A percentile compares a stretch with the other conserved stretches of the same genome.
Evolutionary conservation across 768 basidiomycete genomes (phyloP).

Genomic region (Candolleomyces eurysporus): DNA sequence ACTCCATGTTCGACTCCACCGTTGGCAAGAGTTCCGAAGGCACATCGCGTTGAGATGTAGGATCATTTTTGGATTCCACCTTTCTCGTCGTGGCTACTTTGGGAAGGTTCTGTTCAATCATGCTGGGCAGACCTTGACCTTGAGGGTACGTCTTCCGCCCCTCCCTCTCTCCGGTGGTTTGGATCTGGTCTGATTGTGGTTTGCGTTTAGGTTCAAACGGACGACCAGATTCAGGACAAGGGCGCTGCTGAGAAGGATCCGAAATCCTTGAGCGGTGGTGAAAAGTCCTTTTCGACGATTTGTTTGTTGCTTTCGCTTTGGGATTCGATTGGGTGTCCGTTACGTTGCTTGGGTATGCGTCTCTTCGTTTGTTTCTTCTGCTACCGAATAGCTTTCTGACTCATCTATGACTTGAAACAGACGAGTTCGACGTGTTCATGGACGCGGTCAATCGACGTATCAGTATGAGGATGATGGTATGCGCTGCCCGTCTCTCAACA

Average conservation of each 20-base stretch:
- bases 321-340: constrained; percentile 92
- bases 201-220: constrained; percentile 67
- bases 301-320: constrained; percentile 92
- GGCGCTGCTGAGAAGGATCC: constrained; percentile 75
- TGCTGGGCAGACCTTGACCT: constrained; percentile 51
- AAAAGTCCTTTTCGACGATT: constrained; percentile 96
- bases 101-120: constrained; percentile 92
- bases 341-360: constrained; percentile 80
- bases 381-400: neutral
- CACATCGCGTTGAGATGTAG: constrained; percentile 89
- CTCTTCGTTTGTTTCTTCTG: neutral
- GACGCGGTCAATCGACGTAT: constrained; percentile 89
- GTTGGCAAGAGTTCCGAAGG: constrained; percentile 86
- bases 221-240: constrained; percentile 69
- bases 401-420: constrained; percentile 30
- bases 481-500: constrained; percentile 16
- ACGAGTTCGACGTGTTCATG: constrained; percentile 99
- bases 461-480: constrained; percentile 93
- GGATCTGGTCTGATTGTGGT: neutral
- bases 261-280: constrained; percentile 85
- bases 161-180: neutral
- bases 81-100: constrained; percentile 83
- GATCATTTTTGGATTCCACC: constrained; percentile 76
- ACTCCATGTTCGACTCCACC: constrained; percentile 15
- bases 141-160: constrained; percentile 47